Evolutionary conservation across 2,329 filamentous ascomycete genomes (phyloP).

Genomic region (Trichophyton verrucosum): DNA sequence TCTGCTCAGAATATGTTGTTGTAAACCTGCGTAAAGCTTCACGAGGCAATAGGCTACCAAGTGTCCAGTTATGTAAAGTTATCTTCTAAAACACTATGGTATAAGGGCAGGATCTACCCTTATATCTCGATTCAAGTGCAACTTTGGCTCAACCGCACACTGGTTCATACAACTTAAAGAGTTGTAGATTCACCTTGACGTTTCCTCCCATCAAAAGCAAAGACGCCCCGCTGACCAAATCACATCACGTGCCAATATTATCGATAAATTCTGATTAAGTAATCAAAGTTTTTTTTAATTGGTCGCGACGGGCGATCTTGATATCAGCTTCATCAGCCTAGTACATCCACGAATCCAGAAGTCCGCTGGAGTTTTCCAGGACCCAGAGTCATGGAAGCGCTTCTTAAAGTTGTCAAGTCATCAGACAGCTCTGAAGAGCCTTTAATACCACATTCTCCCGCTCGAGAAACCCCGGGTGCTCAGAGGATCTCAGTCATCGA

Average conservation of each 20-base stretch:
- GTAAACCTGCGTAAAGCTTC: not conserved
- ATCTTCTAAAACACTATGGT: not conserved
- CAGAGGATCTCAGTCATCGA: not conserved
- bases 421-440: conserved; percentile 12
- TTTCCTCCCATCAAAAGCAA: not conserved
- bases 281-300: not conserved
- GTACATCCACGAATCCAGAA: not conserved
- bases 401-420: conserved; percentile 30
- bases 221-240: not conserved
- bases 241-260: not conserved
- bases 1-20: not conserved
- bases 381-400: conserved; percentile 24
- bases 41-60: not conserved
- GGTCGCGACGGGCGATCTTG: not conserved
- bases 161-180: not conserved
- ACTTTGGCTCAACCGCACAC: not conserved
- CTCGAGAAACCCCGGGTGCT: not conserved
- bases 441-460: not conserved
- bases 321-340: not conserved
- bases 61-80: not conserved
- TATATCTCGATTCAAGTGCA: not conserved
- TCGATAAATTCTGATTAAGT: not conserved
- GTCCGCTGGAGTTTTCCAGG: not conserved
- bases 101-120: not conserved
- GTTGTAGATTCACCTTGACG: not conserved